Base-by-base conservation (phyloP, 2,329 filamentous ascomycete species). In the Stachybotrys echinatus region DNA sequence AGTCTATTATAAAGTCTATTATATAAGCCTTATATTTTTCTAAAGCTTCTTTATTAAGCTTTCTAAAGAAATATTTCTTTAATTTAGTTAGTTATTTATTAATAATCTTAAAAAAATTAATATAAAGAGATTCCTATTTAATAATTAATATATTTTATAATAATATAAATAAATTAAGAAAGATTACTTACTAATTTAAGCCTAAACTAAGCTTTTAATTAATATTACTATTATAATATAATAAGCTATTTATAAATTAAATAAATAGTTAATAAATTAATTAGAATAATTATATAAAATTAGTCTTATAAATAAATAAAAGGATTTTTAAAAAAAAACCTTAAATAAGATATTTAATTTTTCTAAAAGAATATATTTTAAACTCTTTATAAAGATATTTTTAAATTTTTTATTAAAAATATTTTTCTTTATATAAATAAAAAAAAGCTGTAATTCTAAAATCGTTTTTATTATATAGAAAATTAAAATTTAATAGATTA, bases 51-150 rank as follows among this genome's bases (percentile, higher is more conserved):
- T 23, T 21, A 23, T 45, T 10, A 27, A 45, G 18, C 43, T 31
- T 45, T 23, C 14, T 45, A 45, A 19, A 12, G 23, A 45, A 31
- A 23, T 45, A 45, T 45, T 45, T 45, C 21, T n/a, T 27, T 45
- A 45, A 45, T 31, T 45, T 23, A 23, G 14, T 45, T 23, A 45
- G n/a, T 6, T 19, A 8, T 45, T 23, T 23, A 19, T 45, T 20
- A 20, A 18, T 45, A 23, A 45, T 7, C 5, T 27, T n/a, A 27
- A 12, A 23, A 23, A 45, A 12, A 12, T 31, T 7, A 31, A 7
- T 31, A 31, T 31, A 31, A 31, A 31, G 27, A 12, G 12, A 31
- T 27, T 27, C 8, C 23, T 23, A 45, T 27, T 27, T 23, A 18
- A n/a, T 45, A 27, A 43, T 20, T 43, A 43, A 7, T 18, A 43